Conservation (phyloP, 1,284 basidiomycete genomes). For the Inonotus obliquus region DNA sequence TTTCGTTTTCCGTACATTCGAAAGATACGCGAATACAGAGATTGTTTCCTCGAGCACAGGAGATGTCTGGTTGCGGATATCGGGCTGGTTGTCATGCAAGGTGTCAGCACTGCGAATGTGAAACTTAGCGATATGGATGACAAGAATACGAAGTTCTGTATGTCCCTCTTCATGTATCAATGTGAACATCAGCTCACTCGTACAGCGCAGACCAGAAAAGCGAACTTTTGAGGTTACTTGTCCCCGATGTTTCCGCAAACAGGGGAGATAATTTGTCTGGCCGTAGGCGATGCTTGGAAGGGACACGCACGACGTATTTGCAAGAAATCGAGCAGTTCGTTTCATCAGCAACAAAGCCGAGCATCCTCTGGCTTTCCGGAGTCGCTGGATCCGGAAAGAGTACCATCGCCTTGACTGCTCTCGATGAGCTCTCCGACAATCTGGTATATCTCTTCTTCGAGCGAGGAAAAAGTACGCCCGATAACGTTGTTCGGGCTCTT, state of each 20-base stretch:
- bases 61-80: too few species aligned
- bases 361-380: slow-evolving; percentile 22
- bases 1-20: too few species aligned
- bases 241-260: not conserved
- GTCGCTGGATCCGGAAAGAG: too few species aligned
- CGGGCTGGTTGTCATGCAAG: too few species aligned
- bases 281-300: slow-evolving; percentile 17
- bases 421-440: not conserved
- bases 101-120: too few species aligned
- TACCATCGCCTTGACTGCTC: slow-evolving; percentile 16
- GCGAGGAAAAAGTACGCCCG: not conserved
- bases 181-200: too few species aligned
- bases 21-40: too few species aligned
- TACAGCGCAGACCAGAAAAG: not conserved
- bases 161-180: too few species aligned
- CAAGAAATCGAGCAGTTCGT: slow-evolving; percentile 23
- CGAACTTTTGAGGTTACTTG: not conserved
- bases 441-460: not conserved
- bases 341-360: not conserved
- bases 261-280: not conserved
- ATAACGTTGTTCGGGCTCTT: not conserved
- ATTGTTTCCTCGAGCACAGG: too few species aligned
- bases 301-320: slow-evolving; percentile 19
- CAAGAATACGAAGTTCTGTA: too few species aligned
- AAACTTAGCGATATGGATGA: too few species aligned